Conservation (phyloP, 495 filamentous ascomycete species). For the Lophiotrema nucula region DNA sequence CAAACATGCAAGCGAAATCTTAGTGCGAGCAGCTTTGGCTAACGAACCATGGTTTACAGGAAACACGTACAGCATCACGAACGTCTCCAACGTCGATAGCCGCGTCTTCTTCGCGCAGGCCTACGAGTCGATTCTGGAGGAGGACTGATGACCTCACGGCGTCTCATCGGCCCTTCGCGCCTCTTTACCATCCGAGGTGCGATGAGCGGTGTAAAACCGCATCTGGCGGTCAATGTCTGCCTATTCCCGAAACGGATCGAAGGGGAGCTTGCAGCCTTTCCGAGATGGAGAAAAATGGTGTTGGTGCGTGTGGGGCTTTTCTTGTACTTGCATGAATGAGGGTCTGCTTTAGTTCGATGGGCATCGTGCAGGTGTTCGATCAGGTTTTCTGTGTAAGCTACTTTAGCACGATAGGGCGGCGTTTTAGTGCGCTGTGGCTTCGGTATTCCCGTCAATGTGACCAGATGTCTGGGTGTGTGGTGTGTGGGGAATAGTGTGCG, state of each 20-base stretch:
- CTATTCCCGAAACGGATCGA: background rate
- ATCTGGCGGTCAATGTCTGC: conserved; percentile 14
- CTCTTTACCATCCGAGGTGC: background rate
- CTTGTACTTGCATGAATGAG: background rate
- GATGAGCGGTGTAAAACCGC: conserved; percentile 4
- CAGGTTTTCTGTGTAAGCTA: background rate
- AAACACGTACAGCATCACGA: conserved; percentile 81
- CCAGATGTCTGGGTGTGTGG: no score
- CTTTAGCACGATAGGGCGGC: no score
- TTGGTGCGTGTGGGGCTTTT: background rate
- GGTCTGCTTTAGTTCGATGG: background rate
- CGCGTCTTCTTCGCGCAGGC: conserved; percentile 85
- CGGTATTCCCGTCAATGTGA: no score
- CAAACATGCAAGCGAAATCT: no score
- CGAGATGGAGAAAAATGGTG: background rate
- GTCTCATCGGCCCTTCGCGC: no score
- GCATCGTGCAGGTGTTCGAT: background rate
- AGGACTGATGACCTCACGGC: background rate
- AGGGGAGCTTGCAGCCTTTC: background rate
- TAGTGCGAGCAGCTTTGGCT: no score
- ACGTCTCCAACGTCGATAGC: conserved; percentile 63
- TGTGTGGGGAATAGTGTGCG: no score
- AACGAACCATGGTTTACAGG: conserved; percentile 52
- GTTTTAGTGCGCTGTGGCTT: no score
- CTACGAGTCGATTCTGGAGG: conserved; percentile 48